phyloP scores from a whole-genome alignment of 805 yeast genomes.

The Isabelozyma rhagii region DNA sequence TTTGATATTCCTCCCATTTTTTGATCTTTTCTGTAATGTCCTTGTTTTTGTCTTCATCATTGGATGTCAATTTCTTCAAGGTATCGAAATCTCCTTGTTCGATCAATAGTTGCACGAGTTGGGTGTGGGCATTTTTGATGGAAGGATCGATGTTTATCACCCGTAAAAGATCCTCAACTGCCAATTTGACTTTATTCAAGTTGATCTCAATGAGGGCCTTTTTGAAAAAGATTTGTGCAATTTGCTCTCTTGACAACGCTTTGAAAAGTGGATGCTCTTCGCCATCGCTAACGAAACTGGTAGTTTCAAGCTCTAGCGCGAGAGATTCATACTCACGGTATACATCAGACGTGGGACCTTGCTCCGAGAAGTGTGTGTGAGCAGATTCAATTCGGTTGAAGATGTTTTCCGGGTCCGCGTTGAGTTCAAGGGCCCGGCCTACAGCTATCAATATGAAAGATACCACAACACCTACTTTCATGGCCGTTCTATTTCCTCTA shows the following conservation, averaged over 20 bases:
- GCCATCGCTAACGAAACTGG: neutral
- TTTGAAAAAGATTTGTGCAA: conserved; percentile 52
- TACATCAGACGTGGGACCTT: conserved; percentile 30
- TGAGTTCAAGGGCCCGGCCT: neutral
- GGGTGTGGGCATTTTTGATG: conserved; percentile 47
- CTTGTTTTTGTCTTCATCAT: conserved; percentile 5
- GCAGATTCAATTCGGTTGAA: conserved; percentile 9
- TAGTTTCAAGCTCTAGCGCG: conserved; percentile 10
- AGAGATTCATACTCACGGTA: conserved; percentile 21
- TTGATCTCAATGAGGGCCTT: conserved; percentile 61
- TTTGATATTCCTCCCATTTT: conserved; percentile 12
- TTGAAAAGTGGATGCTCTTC: conserved; percentile 1
- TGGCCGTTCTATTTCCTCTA: neutral
- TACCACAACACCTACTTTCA: neutral
- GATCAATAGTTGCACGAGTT: conserved; percentile 46
- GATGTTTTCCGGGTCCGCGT: neutral
- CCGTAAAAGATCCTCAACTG: conserved; percentile 49
- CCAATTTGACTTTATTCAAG: conserved; percentile 50
- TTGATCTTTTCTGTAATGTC: conserved; percentile 12
- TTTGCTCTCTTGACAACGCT: conserved; percentile 7
- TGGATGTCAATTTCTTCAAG: conserved; percentile 8
- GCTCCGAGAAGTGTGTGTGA: conserved; percentile 16
- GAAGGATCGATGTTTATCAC: conserved; percentile 42
- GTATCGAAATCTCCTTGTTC: conserved; percentile 51
- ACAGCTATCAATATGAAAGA: neutral